Percentiles rank a stretch among this genome's conserved stretches.
Evolutionary conservation across 441 rosid genomes (phyloP).

Genomic region (Pelargonium citronellum): DNA sequence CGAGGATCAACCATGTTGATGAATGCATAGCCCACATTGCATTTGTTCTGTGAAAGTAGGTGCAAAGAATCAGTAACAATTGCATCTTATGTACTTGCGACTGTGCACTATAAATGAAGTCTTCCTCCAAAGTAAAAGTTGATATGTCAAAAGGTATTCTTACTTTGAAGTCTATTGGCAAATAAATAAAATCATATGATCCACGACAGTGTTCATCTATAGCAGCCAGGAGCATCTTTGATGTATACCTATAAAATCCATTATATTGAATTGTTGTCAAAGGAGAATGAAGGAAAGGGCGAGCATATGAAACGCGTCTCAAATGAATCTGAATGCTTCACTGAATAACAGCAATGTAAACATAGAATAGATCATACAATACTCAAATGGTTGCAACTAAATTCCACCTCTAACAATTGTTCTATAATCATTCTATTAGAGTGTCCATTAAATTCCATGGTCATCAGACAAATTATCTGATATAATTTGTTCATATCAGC

Average conservation of each 20-base stretch:
- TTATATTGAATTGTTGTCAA: conserved; percentile 10
- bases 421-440: not conserved
- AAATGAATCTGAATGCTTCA: not conserved
- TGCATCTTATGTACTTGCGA: not conserved
- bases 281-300: conserved; percentile 1
- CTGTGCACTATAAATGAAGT: not conserved
- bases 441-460: not conserved
- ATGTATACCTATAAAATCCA: conserved; percentile 52
- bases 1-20: conserved; percentile 46
- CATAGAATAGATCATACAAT: not conserved
- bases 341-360: not conserved
- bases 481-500: not conserved
- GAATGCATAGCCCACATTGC: conserved; percentile 49
- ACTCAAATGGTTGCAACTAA: not conserved
- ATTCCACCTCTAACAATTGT: not conserved
- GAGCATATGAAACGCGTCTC: not conserved
- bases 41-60: conserved; percentile 34
- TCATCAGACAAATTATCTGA: not conserved
- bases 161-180: conserved; percentile 78
- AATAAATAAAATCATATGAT: conserved; percentile 63
- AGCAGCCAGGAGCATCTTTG: conserved; percentile 75
- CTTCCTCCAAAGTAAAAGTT: not conserved
- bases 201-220: conserved; percentile 71
- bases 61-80: not conserved
- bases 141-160: conserved; percentile 21